Evolutionary conservation across 352 stramenopile genomes (phyloP), one percentile per base, ranked within the genome.

Genomic region (Phytophthora megakarya): DNA sequence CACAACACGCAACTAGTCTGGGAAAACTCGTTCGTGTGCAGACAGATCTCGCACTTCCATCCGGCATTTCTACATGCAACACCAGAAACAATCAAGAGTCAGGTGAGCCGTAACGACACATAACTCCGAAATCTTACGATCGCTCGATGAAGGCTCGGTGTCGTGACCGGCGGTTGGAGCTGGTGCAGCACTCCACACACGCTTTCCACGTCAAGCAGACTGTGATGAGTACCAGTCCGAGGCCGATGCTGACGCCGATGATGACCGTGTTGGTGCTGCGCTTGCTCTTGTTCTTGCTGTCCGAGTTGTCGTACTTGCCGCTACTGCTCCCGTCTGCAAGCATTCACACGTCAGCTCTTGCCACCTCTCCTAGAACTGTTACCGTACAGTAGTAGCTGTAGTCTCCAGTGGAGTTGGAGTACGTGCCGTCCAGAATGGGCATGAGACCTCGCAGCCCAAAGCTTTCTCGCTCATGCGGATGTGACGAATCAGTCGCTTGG

Each of bases 1-100:
- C 81, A 90, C 5, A 90, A 56, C 18, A 90, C 68, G 48, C 81
- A 90, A 18, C 62, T 51, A 18, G 38, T 61, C 42, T 88, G 73
- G 5, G 63, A 72, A 15, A 65, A 64, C 46, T 89, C 75, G 48
- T 90, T 90, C 12, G 62, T 57, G 44, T 90, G 81, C 47, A 78
- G 79, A 50, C 81, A 90, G 18, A 88, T 61, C 16, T 65, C 48
- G 32, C 81, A 90, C 46, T 59, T 75, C 79, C 77, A 86, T 16
- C 67, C 73, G n/a, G 61, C 39, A 48, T 72, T 65, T 65, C 78
- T 85, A 54, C 39, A n/a, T n/a, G n/a, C n/a, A 64, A 50, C 35
- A 63, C 39, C 53, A 23, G 28, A 53, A 63, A 44, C 8, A 47
- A 52, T 18, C 23, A 60, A 16, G 30, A 40, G 22, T 52, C 32